phyloP scores from a whole-genome alignment of 2,329 filamentous ascomycete species.

The Clonostachys rosea region DNA sequence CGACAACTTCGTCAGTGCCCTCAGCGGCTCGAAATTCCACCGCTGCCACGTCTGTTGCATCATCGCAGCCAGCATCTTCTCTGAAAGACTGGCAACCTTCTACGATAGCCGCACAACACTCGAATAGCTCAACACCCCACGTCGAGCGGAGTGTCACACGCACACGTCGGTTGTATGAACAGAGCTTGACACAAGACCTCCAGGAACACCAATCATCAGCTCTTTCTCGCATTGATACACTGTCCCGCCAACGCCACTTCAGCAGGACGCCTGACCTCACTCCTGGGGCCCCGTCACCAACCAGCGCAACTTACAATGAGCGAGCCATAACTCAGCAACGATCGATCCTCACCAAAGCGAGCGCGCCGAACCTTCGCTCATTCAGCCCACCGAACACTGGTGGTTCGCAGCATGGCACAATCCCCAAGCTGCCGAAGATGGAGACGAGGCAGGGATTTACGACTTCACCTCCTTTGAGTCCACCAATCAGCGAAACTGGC shows the following conservation, averaged over 20 bases:
- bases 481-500: constrained; percentile 65
- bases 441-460: constrained; percentile 23
- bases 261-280: constrained; percentile 45
- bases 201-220: constrained; percentile 77
- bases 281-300: constrained; percentile 40
- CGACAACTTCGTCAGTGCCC: constrained; percentile 69
- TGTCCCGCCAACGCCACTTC: constrained; percentile 58
- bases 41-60: constrained; percentile 83
- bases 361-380: constrained; percentile 64
- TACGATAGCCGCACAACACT: constrained; percentile 20
- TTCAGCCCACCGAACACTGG: constrained; percentile 39
- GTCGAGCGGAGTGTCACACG: constrained; percentile 65
- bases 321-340: constrained; percentile 32
- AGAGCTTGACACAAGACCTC: constrained; percentile 72
- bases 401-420: constrained; percentile 31
- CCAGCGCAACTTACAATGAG: constrained; percentile 37
- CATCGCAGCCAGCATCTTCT: constrained; percentile 53
- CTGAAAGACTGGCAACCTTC: constrained; percentile 44
- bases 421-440: constrained; percentile 24
- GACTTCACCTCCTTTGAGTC: constrained; percentile 33
- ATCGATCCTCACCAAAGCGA: constrained; percentile 48
- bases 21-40: constrained; percentile 73
- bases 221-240: constrained; percentile 73
- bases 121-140: constrained; percentile 23
- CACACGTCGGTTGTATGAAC: constrained; percentile 75